These are phyloP conservation scores for Mycosphaerelloides madeirae DNA, from an alignment of 2,329 filamentous ascomycete genomes.

Conservation along the genomic window DNA sequence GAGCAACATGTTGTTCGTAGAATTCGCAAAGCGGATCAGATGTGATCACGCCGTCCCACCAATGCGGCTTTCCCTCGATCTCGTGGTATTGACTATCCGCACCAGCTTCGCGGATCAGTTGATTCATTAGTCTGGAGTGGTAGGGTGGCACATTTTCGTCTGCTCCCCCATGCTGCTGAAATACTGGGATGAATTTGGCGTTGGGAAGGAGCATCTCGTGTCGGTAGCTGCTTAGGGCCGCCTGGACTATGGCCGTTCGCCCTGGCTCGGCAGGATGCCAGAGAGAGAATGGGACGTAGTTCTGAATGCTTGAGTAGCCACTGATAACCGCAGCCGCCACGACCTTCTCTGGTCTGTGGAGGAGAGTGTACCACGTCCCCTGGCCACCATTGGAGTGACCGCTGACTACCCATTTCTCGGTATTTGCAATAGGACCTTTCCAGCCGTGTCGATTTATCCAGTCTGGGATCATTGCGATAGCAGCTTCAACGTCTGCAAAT, in stretches of 20 bases:
- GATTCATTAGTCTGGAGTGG: constrained; percentile 52
- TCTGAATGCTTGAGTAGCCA: constrained; percentile 55
- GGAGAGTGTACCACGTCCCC: constrained; percentile 54
- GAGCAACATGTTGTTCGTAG: constrained; percentile 38
- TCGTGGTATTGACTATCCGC: constrained; percentile 47
- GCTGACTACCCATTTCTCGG: constrained; percentile 48
- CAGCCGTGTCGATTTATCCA: constrained; percentile 50
- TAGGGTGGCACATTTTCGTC: constrained; percentile 58
- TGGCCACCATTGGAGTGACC: constrained; percentile 60
- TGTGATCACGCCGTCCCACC: constrained; percentile 53
- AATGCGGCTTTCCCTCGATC: constrained; percentile 47
- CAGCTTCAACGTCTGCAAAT: constrained; percentile 52
- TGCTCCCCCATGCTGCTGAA: constrained; percentile 53
- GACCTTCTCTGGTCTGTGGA: constrained; percentile 53
- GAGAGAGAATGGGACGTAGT: constrained; percentile 55
- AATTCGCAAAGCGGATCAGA: constrained; percentile 47
- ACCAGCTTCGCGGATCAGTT: constrained; percentile 43
- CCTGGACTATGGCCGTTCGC: constrained; percentile 45
- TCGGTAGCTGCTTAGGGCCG: constrained; percentile 49
- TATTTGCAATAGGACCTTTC: constrained; percentile 44
- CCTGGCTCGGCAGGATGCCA: constrained; percentile 53
- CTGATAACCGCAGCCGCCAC: constrained; percentile 55
- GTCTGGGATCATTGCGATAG: constrained; percentile 43
- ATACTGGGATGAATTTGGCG: constrained; percentile 47
- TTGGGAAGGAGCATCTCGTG: constrained; percentile 54